phyloP scores from a whole-genome alignment of 2,329 filamentous ascomycete species.

The Teratosphaeria zuluensis region DNA sequence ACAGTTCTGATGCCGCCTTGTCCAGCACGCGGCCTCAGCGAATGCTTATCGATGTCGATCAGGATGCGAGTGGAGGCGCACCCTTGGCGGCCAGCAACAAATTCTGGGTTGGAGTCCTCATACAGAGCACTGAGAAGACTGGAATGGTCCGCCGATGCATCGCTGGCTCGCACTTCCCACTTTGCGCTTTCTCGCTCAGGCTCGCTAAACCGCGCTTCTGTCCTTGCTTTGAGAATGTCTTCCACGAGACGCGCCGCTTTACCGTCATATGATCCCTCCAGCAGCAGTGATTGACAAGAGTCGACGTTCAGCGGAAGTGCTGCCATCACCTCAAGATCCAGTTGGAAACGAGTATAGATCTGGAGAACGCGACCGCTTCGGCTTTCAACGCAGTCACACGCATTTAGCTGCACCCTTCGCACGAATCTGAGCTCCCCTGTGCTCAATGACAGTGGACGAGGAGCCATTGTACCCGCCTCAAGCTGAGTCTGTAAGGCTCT shows the following conservation, averaged over 20 bases:
- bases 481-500: slow-evolving; percentile 74
- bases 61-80: slow-evolving; percentile 62
- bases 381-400: slow-evolving; percentile 18
- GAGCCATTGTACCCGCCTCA: slow-evolving; percentile 56
- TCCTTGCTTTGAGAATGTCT: slow-evolving; percentile 74
- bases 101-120: slow-evolving; percentile 55
- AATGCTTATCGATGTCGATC: slow-evolving; percentile 46
- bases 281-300: slow-evolving; percentile 43
- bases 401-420: slow-evolving; percentile 16
- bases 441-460: slow-evolving; percentile 26
- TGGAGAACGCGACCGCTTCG: slow-evolving; percentile 20
- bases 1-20: slow-evolving; percentile 58
- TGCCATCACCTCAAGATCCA: slow-evolving; percentile 12
- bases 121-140: slow-evolving; percentile 57
- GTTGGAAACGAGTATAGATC: slow-evolving; percentile 17
- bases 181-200: slow-evolving; percentile 68
- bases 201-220: slow-evolving; percentile 78
- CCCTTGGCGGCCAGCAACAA: slow-evolving; percentile 55
- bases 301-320: slow-evolving; percentile 15
- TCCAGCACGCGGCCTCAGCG: slow-evolving; percentile 28
- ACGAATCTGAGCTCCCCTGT: slow-evolving; percentile 62
- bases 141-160: slow-evolving; percentile 47
- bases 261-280: slow-evolving; percentile 67
- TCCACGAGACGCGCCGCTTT: slow-evolving; percentile 70
- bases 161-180: slow-evolving; percentile 69